These are phyloP conservation scores for Yamadazyma mexicana DNA, from an alignment of 1,139 yeast species.

Conservation along the genomic window DNA sequence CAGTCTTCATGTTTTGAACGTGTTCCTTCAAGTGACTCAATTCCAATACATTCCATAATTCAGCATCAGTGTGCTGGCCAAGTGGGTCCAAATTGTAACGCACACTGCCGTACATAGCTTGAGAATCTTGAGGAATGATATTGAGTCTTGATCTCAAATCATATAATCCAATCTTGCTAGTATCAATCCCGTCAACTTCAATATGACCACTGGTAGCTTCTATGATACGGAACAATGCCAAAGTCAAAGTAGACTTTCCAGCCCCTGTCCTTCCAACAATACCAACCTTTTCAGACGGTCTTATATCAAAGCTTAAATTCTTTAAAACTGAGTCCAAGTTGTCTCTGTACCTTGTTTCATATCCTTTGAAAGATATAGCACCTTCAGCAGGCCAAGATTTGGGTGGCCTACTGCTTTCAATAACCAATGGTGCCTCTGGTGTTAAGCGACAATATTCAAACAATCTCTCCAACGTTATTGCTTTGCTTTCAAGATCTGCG, in stretches of 20 bases:
- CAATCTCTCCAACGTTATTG: constrained; percentile 37
- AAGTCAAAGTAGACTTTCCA: constrained; percentile 39
- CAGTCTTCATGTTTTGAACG: constrained; percentile 32
- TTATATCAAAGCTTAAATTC: constrained; percentile 25
- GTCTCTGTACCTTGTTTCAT: constrained; percentile 35
- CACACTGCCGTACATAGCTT: constrained; percentile 34
- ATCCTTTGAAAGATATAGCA: constrained; percentile 27
- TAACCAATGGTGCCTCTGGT: constrained; percentile 31
- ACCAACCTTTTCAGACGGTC: constrained; percentile 37
- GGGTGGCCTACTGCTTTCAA: constrained; percentile 26
- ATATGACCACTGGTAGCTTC: constrained; percentile 36
- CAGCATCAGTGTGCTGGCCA: constrained; percentile 26
- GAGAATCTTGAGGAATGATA: constrained; percentile 42
- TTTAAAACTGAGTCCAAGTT: constrained; percentile 37
- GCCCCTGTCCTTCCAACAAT: constrained; percentile 46
- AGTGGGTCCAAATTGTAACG: constrained; percentile 40
- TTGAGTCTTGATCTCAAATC: constrained; percentile 35
- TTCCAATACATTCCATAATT: constrained; percentile 34
- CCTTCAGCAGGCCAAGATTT: constrained; percentile 34
- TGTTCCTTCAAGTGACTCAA: constrained; percentile 37
- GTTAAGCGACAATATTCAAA: constrained; percentile 34
- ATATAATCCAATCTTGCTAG: constrained; percentile 32
- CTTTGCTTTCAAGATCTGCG: constrained; percentile 36
- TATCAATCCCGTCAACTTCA: constrained; percentile 32
- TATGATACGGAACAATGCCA: constrained; percentile 40